phyloP scores from a whole-genome alignment of 2,329 filamentous ascomycete species.

The Epichloe scottii region DNA sequence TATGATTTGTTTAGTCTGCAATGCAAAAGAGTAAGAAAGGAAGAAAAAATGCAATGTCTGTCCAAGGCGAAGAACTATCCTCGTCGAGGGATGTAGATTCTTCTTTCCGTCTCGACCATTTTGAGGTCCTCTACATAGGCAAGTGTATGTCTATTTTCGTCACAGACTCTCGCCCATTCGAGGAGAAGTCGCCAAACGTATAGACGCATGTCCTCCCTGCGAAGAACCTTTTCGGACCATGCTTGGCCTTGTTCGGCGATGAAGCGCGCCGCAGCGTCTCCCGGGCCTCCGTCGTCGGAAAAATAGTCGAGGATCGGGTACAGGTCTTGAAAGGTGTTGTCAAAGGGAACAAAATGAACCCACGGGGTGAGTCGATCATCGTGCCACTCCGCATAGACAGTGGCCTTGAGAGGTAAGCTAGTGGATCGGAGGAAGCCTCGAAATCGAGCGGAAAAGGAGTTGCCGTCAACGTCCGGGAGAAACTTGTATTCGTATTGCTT shows the following conservation, averaged over 20 bases:
- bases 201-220: constrained; percentile 53
- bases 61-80: neutral
- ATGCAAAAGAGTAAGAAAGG: neutral
- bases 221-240: constrained; percentile 50
- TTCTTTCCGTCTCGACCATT: neutral
- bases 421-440: constrained; percentile 50
- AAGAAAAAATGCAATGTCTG: neutral
- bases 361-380: constrained; percentile 56
- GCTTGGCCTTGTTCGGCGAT: constrained; percentile 47
- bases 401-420: constrained; percentile 56
- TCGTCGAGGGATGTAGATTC: neutral
- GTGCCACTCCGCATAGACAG: constrained; percentile 65
- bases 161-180: constrained; percentile 41
- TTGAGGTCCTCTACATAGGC: constrained; percentile 32
- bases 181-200: constrained; percentile 51
- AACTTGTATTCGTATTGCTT: constrained; percentile 48
- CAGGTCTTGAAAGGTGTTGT: constrained; percentile 54
- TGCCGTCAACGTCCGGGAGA: constrained; percentile 60
- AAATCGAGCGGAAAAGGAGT: constrained; percentile 51
- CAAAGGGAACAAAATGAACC: constrained; percentile 61
- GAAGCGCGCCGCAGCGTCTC: constrained; percentile 42
- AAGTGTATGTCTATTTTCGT: constrained; percentile 29
- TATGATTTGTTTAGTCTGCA: too few relatives aligned
- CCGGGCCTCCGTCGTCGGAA: constrained; percentile 31
- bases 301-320: constrained; percentile 56